A percentile compares a stretch with the other conserved stretches of the same genome.
phyloP scores from a whole-genome alignment of 495 filamentous ascomycete species.

The Astrocystis sublimbata region DNA sequence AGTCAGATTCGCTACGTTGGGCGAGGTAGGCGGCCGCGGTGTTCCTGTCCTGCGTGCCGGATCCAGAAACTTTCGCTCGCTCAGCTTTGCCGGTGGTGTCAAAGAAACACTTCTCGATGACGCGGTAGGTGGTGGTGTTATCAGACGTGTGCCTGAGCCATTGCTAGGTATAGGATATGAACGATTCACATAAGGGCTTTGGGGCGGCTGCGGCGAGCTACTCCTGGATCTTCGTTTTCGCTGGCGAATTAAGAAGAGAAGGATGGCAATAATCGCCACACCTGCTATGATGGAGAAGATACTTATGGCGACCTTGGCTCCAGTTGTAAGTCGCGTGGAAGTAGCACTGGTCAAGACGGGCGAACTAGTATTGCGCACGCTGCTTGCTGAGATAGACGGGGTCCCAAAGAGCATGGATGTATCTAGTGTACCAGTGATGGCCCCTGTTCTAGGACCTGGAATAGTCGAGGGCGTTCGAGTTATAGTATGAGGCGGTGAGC shows the following conservation, averaged over 20 bases:
- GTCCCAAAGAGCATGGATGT: background rate
- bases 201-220: constrained; percentile 14
- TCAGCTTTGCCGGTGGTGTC: constrained; percentile 46
- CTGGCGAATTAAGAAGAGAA: constrained; percentile 37
- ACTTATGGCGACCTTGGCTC: constrained; percentile 43
- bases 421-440: background rate
- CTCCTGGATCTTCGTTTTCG: constrained; percentile 26
- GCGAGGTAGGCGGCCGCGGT: constrained; percentile 32
- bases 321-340: constrained; percentile 32
- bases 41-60: background rate
- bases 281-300: constrained; percentile 39
- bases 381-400: constrained; percentile 1
- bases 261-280: constrained; percentile 37
- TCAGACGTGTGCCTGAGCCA: constrained; percentile 42
- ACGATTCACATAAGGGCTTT: constrained; percentile 20
- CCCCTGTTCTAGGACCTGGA: background rate
- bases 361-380: constrained; percentile 18
- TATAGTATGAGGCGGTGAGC: background rate
- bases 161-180: constrained; percentile 25
- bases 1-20: constrained; percentile 31
- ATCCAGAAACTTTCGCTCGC: constrained; percentile 42
- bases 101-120: constrained; percentile 27
- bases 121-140: constrained; percentile 36
- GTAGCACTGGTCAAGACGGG: constrained; percentile 13
- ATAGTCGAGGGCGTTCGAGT: background rate